These are phyloP conservation scores for Tricholoma sp. DNA, from an alignment of 768 basidiomycete genomes.

Conservation along the genomic window DNA sequence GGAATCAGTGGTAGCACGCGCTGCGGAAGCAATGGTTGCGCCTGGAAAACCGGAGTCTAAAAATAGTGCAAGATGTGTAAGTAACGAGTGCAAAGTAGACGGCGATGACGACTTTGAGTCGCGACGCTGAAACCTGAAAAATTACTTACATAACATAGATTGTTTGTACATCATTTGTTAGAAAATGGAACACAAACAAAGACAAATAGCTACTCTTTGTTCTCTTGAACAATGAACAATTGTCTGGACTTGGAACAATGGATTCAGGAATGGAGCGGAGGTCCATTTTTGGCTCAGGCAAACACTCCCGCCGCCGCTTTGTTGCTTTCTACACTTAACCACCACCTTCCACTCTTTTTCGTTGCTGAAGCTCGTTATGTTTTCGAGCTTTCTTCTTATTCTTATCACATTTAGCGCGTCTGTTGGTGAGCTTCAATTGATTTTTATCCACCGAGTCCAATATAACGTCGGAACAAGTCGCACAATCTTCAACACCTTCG, in stretches of 20 bases:
- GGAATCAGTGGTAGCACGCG: too few relatives aligned
- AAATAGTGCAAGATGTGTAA: too few relatives aligned
- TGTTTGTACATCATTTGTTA: background rate
- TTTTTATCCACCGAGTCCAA: background rate
- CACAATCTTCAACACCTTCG: conserved; percentile 49
- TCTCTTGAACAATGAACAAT: conserved; percentile 5
- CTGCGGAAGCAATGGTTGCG: too few relatives aligned
- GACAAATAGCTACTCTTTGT: conserved; percentile 1
- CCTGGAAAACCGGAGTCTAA: too few relatives aligned
- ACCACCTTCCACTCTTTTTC: conserved; percentile 12
- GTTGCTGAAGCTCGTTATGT: conserved; percentile 28
- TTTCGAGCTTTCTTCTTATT: conserved; percentile 28
- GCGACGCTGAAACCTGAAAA: too few relatives aligned
- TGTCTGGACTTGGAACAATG: conserved; percentile 14
- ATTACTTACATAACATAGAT: too few relatives aligned
- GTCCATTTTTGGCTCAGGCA: conserved; percentile 2
- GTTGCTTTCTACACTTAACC: conserved; percentile 7
- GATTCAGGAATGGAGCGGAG: background rate
- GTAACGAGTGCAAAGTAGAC: too few relatives aligned
- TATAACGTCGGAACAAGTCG: conserved; percentile 29
- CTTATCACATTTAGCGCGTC: conserved; percentile 25
- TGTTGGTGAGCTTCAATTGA: conserved; percentile 28
- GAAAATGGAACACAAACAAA: background rate
- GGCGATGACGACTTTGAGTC: too few relatives aligned
- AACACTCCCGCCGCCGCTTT: background rate